phyloP scores from a whole-genome alignment of 1,284 basidiomycete species.

The Microbotryum violaceum region DNA sequence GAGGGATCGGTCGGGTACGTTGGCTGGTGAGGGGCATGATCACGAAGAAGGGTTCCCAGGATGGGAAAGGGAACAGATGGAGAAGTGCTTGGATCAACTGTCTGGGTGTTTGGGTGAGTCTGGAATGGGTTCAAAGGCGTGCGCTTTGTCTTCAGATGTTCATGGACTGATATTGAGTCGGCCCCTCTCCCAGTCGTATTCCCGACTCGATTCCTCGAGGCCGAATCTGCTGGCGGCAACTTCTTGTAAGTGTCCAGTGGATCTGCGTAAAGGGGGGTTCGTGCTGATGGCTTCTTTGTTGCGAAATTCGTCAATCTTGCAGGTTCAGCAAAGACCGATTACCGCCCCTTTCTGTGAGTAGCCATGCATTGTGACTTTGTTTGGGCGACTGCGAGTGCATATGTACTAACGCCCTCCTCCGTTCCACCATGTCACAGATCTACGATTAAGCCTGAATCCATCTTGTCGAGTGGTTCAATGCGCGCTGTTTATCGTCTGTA shows the following conservation, averaged over 20 bases:
- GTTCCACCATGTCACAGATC: slow-evolving; percentile 10
- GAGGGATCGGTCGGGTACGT: slow-evolving; percentile 7
- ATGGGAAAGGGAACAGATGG: slow-evolving; percentile 79
- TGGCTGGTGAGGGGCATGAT: slow-evolving; percentile 28
- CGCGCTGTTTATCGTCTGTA: too few relatives aligned
- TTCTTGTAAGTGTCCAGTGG: slow-evolving; percentile 51
- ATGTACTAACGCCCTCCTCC: too few relatives aligned
- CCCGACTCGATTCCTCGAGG: slow-evolving; percentile 35
- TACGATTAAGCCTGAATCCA: slow-evolving; percentile 13
- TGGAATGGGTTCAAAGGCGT: neutral
- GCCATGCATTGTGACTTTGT: neutral
- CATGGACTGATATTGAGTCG: neutral
- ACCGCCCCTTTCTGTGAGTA: slow-evolving; percentile 5
- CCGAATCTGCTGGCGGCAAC: slow-evolving; percentile 34
- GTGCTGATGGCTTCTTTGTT: too few relatives aligned
- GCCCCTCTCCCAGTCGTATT: slow-evolving; percentile 45
- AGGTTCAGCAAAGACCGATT: slow-evolving; percentile 11
- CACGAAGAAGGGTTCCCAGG: slow-evolving; percentile 48
- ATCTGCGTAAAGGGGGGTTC: neutral
- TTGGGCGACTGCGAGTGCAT: neutral
- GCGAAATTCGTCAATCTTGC: neutral
- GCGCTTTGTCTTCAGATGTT: neutral
- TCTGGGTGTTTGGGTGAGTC: slow-evolving; percentile 73
- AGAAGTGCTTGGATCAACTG: slow-evolving; percentile 62
- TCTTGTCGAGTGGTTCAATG: too few relatives aligned